phyloP scores from a whole-genome alignment of 305 asterid genomes.

The Solanum hybrid region DNA sequence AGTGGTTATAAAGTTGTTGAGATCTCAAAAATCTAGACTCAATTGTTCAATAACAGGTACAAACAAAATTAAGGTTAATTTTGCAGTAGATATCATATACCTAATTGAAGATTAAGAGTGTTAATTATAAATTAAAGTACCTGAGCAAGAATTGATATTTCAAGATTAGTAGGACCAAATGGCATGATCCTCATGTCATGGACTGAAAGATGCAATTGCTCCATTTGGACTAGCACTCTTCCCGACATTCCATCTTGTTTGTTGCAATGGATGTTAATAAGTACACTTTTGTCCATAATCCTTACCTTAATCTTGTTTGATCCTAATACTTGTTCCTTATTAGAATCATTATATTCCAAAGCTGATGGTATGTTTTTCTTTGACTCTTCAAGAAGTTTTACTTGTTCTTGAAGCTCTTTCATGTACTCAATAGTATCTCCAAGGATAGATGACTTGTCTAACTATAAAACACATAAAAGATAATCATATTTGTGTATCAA shows the following conservation, averaged over 20 bases:
- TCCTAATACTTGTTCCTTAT: not conserved
- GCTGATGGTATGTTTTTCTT: conserved; percentile 1
- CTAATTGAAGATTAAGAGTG: not conserved
- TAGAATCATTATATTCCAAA: conserved; percentile 7
- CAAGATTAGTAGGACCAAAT: conserved; percentile 32
- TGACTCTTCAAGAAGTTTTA: conserved; percentile 16
- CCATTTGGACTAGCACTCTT: conserved; percentile 28
- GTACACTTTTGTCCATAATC: conserved; percentile 1
- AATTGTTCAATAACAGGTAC: not conserved
- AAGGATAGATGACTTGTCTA: conserved; percentile 25
- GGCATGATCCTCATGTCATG: conserved; percentile 43
- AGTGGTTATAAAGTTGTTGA: not conserved
- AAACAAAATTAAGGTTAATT: not conserved
- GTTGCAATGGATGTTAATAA: conserved; percentile 15
- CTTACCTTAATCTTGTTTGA: conserved; percentile 12
- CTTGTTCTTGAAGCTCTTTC: conserved; percentile 19
- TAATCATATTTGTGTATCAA: not conserved
- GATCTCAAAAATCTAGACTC: not conserved
- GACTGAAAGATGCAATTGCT: conserved; percentile 30
- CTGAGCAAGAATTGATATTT: conserved; percentile 44
- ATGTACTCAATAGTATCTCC: conserved; percentile 23
- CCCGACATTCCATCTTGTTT: conserved; percentile 11
- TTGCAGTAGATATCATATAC: not conserved
- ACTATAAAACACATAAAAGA: not conserved
- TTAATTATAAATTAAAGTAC: conserved; percentile 7